Base-by-base conservation (phyloP, 495 filamentous ascomycete species). In the Apodospora peruviana region DNA sequence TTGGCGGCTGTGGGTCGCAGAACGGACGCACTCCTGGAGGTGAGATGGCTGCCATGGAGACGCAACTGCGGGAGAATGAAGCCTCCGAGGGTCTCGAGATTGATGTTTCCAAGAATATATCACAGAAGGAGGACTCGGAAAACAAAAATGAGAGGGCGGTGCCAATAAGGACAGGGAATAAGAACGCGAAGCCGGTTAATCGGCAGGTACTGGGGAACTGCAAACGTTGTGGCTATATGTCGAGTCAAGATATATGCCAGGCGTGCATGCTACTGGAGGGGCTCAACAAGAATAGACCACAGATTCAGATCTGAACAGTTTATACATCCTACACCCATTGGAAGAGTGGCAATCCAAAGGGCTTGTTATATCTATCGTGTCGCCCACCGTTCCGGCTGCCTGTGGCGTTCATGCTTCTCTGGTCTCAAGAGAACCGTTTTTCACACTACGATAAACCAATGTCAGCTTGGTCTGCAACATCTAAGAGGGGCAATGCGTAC, bases 31-130 rank as follows among this genome's bases (percentile, higher is more conserved):
- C 73, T 32, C 76, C 78, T 38, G 88, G 88, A 12, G 85, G 84
- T 8, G 90, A 95, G 58, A 96, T 97, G 91, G 87, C 83, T n/a
- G 81, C 75, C 12, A 93, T 96, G 90, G 91, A 96, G 65, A 80
- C 81, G 63, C 78, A 82, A 59, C 69, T 98, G 18, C 71, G 75
- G 21, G 74, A 81, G 35, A 83, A 88, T 51, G 87, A 91, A 44
- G 70, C 70, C 2, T 82, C 82, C 8, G 70, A 77, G 32, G 75
- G 65, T 0, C 72, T 79, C 3, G 91, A 97, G 65, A 81, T 81
- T 0, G 89, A 95, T 54, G 75, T 96, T 47, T 75, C 76, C 14
- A 47, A 78, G 16, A 55, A 66, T 5, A 59, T 61, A 38, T 22
- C 52, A 17, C 51, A 53, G 37, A 40, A 39, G 24, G 60, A 59